Percentiles rank a stretch among this genome's conserved stretches.
phyloP scores from a whole-genome alignment of 257 asterid species.

The Knoxia roxburghii region DNA sequence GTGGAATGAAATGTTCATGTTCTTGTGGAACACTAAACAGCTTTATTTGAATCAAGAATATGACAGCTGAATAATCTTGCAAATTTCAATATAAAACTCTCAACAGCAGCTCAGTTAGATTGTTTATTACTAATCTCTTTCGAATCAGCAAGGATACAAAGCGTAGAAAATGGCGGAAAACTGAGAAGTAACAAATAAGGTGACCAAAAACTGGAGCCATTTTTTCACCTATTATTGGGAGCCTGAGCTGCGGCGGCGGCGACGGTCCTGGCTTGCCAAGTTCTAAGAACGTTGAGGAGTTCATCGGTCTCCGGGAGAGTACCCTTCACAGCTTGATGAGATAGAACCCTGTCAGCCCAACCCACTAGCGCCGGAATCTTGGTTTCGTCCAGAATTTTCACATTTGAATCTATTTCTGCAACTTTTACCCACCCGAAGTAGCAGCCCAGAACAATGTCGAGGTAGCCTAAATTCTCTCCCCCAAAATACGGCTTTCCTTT shows the following conservation, averaged over 20 bases:
- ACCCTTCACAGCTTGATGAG: constrained; percentile 22
- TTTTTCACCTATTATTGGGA: constrained; percentile 16
- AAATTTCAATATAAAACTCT: too few relatives aligned
- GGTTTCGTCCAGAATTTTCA: constrained; percentile 24
- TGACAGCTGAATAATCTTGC: too few relatives aligned
- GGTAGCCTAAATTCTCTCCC: constrained; percentile 39
- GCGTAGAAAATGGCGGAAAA: too few relatives aligned
- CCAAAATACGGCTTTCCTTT: constrained; percentile 40
- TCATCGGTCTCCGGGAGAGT: constrained; percentile 19
- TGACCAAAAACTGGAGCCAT: too few relatives aligned
- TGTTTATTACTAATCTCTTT: too few relatives aligned
- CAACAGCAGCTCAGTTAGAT: too few relatives aligned
- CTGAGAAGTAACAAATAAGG: too few relatives aligned
- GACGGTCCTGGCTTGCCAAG: background rate
- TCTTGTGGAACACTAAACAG: too few relatives aligned
- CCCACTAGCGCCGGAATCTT: constrained; percentile 29
- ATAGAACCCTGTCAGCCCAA: constrained; percentile 31
- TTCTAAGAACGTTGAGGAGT: constrained; percentile 17
- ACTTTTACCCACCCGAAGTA: constrained; percentile 34
- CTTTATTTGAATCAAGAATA: too few relatives aligned
- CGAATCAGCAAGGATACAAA: too few relatives aligned
- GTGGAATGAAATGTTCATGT: too few relatives aligned
- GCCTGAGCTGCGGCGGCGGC: background rate
- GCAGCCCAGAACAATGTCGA: constrained; percentile 44
- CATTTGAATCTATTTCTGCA: constrained; percentile 15